These are phyloP conservation scores for Mycena galopus DNA, from an alignment of 768 basidiomycete genomes.

Conservation along the genomic window DNA sequence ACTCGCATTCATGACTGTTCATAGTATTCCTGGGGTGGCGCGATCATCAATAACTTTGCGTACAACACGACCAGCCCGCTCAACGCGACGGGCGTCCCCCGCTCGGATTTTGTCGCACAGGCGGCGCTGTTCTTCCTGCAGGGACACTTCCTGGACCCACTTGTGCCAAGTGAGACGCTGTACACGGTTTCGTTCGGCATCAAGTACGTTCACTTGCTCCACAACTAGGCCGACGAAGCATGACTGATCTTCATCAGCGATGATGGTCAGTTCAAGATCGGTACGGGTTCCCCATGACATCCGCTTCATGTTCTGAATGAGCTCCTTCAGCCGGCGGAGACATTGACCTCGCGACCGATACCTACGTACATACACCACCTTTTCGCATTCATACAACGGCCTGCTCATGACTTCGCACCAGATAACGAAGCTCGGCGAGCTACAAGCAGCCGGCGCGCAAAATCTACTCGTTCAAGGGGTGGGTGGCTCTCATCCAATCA, in stretches of 20 bases:
- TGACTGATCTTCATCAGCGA: no score
- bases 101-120: constrained; percentile 47
- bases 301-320: no score
- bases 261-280: constrained; percentile 45
- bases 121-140: constrained; percentile 45
- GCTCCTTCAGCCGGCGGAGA: constrained; percentile 41
- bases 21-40: constrained; percentile 52
- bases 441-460: constrained; percentile 46
- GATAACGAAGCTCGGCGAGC: constrained; percentile 44
- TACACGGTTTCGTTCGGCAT: constrained; percentile 50
- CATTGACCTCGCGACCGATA: constrained; percentile 38
- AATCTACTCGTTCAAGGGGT: constrained; percentile 50
- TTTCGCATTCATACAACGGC: neutral
- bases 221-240: no score
- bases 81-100: constrained; percentile 41
- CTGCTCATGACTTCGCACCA: neutral
- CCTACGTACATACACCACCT: constrained; percentile 34
- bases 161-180: constrained; percentile 44
- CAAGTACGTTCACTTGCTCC: constrained; percentile 47
- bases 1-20: neutral
- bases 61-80: constrained; percentile 48
- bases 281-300: constrained; percentile 1
- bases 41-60: constrained; percentile 49
- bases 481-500: neutral
- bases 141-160: constrained; percentile 45